phyloP scores from a whole-genome alignment of 202 grass and related monocot genomes.

The Elaeis oleifera region DNA sequence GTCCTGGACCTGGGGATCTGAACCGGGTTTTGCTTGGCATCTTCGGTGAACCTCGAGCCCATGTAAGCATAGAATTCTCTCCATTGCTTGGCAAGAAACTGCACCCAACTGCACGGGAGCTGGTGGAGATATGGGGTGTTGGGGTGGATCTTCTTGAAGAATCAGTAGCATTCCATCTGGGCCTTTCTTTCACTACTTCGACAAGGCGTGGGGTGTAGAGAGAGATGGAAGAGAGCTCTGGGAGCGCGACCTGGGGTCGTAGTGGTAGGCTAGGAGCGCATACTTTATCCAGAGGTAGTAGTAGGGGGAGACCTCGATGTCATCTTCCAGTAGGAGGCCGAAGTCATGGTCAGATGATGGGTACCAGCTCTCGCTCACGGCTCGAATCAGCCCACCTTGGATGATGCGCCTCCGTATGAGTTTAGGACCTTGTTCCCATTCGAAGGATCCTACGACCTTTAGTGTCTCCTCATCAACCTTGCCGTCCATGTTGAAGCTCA shows the following conservation, averaged over 20 bases:
- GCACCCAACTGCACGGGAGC: constrained; percentile 97
- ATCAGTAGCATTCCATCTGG: constrained; percentile 61
- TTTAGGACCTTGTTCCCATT: constrained; percentile 69
- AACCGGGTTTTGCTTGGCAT: constrained; percentile 80
- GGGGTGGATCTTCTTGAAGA: constrained; percentile 61
- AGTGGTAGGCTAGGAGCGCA: constrained; percentile 71
- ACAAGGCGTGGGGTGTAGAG: constrained; percentile 88
- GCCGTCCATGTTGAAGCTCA: constrained; percentile 99
- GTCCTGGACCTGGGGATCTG: constrained; percentile 82
- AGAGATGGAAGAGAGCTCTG: constrained; percentile 84
- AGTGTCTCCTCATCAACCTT: constrained; percentile 68
- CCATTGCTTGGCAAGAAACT: constrained; percentile 95
- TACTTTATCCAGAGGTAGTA: constrained; percentile 98
- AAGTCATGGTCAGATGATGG: constrained; percentile 65
- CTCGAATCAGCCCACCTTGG: constrained; percentile 85
- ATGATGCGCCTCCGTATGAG: constrained; percentile 67
- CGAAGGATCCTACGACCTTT: constrained; percentile 41
- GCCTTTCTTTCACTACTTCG: constrained; percentile 81
- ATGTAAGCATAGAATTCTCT: constrained; percentile 99
- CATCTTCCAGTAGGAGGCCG: constrained; percentile 83
- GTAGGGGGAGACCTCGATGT: constrained; percentile 97
- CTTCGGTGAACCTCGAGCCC: constrained; percentile 62
- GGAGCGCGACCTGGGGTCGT: constrained; percentile 54
- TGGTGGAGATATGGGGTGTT: constrained; percentile 96
- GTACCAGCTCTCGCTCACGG: constrained; percentile 98